Base-by-base conservation (phyloP, 2,329 filamentous ascomycete species). In the Penicillium thymicola region DNA sequence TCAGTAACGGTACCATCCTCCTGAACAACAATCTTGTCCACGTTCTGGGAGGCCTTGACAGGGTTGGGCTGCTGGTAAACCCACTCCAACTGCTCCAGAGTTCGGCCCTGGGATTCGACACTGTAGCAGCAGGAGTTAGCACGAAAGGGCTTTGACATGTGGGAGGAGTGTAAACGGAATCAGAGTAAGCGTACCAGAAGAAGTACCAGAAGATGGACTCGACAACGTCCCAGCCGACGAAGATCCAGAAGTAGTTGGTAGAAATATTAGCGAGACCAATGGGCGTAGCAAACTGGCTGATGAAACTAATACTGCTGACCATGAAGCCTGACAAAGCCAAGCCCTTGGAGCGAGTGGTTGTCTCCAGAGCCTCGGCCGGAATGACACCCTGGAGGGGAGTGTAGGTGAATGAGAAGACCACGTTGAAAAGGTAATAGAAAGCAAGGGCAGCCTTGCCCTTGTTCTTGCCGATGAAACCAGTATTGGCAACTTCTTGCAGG, bases 391-490 rank as follows among this genome's bases (percentile, higher is more conserved):
- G 79, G 13, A 81, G 74, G 1, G 79, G 79, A 2, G 78, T 81
- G 64, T 80, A 80, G 40, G 77, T 78, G 60, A 81, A 80, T 3
- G 78, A 79, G 67, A 79, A 81, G 55, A 79, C 69, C 28, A 79
- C 66, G 65, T 80, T 79, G 72, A 81, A 80, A 16, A 81, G 66
- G 64, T 80, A 80, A 68, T 80, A 80, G 21, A 76, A 76, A 3
- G 78, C 76, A 41, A 81, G 69, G 4, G 76, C 78, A 16, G 76
- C 76, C 58, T 75, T 70, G 40, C 66, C 79, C 55, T 76, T 78
- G 3, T 67, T 71, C 4, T 64, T 51, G 54, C 72, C 60, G 40
- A 79, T 69, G 25, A 66, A 59, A 3, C 69, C 69, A 11, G 52
- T 63, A 37, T 58, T 60, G 53, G 64, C 74, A 67, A 57, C 78